Evolutionary conservation across 169 alveolate species (phyloP), one percentile per base, ranked within the genome.

Genomic region (Theileria annulata): DNA sequence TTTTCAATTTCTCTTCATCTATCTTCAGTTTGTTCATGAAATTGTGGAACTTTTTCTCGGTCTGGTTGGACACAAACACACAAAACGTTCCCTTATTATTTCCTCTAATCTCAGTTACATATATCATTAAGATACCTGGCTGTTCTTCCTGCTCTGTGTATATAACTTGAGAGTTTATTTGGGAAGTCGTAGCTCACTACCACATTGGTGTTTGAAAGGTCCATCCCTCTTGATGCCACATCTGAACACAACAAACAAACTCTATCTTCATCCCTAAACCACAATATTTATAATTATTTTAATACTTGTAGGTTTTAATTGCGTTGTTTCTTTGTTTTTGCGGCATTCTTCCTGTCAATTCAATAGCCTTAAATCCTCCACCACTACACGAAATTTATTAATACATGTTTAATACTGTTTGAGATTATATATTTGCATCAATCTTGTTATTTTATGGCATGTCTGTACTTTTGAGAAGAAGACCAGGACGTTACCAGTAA

Each of bases 101-200:
- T 5, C 77, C 87, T 21, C 87, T 79, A 71, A 42, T 4, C 13
- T 25, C 25, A 17, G 3, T 15, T 10, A 2, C 23, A 35, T 31
- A 13, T 19, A 33, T n/a, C 9, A 25, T 42, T 19, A 30, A 12
- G 77, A 15, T 60, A 99, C 80, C 99, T 91, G 12, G 99, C 99
- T 1, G 99, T 98, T 64, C 99, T 91, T 17, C 99, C 99, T 21
- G 94, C 92, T 80, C 99, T 86, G 87, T 97, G 99, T 21, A 93
- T 89, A 85, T 96, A 98, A 75, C 95, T 96, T 71, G 95, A 92
- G 49, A 96, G 92, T 59, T 94, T 93, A 75, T 92, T 95, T 12
- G 99, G 99, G 86, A 98, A 94, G 93, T 97, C 99, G 77, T 94
- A 98, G 90, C 98, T 98, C 8, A 98, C 95, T 62, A 98, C 99